Evolutionary conservation across 2,329 filamentous ascomycete genomes (phyloP).

Genomic region (Diaporthe caulivora): DNA sequence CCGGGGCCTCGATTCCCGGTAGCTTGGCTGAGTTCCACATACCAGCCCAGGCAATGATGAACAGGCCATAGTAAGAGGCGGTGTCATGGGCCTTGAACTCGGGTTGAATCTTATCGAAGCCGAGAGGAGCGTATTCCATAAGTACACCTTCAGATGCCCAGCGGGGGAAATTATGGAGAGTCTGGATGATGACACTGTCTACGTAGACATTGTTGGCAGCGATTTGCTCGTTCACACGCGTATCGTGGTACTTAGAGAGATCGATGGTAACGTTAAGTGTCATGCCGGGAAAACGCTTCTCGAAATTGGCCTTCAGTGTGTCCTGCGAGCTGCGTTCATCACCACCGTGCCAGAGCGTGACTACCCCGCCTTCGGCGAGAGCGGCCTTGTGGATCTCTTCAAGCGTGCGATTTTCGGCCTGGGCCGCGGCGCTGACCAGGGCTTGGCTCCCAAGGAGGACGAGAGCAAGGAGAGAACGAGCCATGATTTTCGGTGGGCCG

Average conservation of each 20-base stretch:
- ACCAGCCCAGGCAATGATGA: conserved; percentile 53
- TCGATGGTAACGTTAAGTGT: conserved; percentile 67
- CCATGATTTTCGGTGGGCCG: neutral
- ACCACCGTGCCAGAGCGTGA: conserved; percentile 63
- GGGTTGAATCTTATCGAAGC: conserved; percentile 57
- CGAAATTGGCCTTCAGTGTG: conserved; percentile 57
- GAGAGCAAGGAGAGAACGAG: neutral
- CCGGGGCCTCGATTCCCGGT: conserved; percentile 46
- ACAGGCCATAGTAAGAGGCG: conserved; percentile 57
- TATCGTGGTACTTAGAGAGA: conserved; percentile 67
- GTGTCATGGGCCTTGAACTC: conserved; percentile 55
- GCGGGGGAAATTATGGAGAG: conserved; percentile 63
- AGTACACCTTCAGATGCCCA: conserved; percentile 63
- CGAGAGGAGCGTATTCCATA: conserved; percentile 61
- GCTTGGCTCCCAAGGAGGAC: neutral
- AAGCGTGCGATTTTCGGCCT: conserved; percentile 50
- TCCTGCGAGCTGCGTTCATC: conserved; percentile 57
- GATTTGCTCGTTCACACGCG: conserved; percentile 59
- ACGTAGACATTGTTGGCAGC: conserved; percentile 53
- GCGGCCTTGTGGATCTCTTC: conserved; percentile 65
- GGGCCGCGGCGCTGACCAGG: conserved; percentile 20
- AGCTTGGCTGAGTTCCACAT: conserved; percentile 53
- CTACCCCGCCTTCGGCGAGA: conserved; percentile 57
- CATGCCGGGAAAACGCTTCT: conserved; percentile 61
- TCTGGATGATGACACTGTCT: conserved; percentile 63